Evolutionary conservation across 768 basidiomycete genomes (phyloP), one percentile per base, ranked within the genome.

Genomic region (Suillus fuscotomentosus): DNA sequence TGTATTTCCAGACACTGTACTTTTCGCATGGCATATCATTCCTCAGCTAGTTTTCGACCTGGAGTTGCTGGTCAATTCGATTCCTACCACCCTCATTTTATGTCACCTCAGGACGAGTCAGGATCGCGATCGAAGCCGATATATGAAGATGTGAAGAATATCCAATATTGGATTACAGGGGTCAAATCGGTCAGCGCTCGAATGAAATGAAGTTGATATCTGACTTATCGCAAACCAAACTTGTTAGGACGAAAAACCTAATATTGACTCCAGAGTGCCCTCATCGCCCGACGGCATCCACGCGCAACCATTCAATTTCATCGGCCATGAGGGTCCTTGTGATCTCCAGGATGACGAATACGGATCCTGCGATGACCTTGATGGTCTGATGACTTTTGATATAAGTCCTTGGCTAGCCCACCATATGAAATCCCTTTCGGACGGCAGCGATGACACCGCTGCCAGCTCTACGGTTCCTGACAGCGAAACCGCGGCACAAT

Each of bases 401-500:
- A 43, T 27, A 59, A 59, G 41, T 59, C 41, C 10, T 20, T 59
- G 41, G 57, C 41, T 59, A 42, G 66, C 22, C 47, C 63, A 68
- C 2, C 14, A 45, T 31, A 62, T 67, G 36, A 63, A 62, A 20
- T 59, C 24, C 41, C n/a, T 70, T 53, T 62, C 66, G 22, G 67
- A 69, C 31, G 67, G 69, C 41, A 70, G 69, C 17, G 75, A 71
- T 27, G 71, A 70, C 36, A 68, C 64, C 63, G 59, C 3, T 41
- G 68, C 70, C 8, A 69, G 61, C 4, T 70, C 69, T 10, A 64
- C 67, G 22, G 43, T 61, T 17, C 69, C 75, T 43, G 70, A 70
- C 31, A 73, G 75, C 36, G 70, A 73, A 53, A 75, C 72, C 3
- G 69, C 68, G 34, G 65, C 67, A 0, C 82, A 83, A 67, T 78